Evolutionary conservation across 345 rosid genomes (phyloP).

Genomic region (Conringia planisiliqua): DNA sequence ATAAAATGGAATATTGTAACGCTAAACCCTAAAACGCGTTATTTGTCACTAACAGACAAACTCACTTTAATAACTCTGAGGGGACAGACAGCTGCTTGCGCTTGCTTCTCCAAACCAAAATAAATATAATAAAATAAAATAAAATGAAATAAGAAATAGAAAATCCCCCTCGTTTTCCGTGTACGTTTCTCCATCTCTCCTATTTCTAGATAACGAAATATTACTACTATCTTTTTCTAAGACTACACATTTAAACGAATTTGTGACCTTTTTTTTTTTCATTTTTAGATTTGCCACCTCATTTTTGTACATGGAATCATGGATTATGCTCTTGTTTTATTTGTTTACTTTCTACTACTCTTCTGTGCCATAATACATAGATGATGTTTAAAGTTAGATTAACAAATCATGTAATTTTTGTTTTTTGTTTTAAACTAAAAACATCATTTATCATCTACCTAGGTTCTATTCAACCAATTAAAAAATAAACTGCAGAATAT

Average conservation of each 20-base stretch:
- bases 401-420: too few relatives aligned
- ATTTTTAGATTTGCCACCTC: not conserved
- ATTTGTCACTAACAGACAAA: conserved; percentile 38
- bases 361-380: too few relatives aligned
- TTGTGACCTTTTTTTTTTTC: not conserved
- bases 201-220: not conserved
- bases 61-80: conserved; percentile 34
- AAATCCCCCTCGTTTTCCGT: conserved; percentile 60
- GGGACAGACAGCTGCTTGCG: conserved; percentile 36
- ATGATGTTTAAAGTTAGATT: too few relatives aligned
- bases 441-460: too few relatives aligned
- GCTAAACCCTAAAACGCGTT: conserved; percentile 50
- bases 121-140: not conserved
- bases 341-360: not conserved
- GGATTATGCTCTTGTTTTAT: not conserved
- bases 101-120: not conserved
- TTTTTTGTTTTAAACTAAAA: too few relatives aligned
- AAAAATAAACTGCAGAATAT: too few relatives aligned
- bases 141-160: not conserved
- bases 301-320: not conserved
- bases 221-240: not conserved
- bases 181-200: conserved; percentile 42
- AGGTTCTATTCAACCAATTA: too few relatives aligned
- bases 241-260: not conserved
- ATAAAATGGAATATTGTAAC: conserved; percentile 18